Evolutionary conservation across 2,329 filamentous ascomycete genomes (phyloP).

Genomic region (Aspergillus sp.): DNA sequence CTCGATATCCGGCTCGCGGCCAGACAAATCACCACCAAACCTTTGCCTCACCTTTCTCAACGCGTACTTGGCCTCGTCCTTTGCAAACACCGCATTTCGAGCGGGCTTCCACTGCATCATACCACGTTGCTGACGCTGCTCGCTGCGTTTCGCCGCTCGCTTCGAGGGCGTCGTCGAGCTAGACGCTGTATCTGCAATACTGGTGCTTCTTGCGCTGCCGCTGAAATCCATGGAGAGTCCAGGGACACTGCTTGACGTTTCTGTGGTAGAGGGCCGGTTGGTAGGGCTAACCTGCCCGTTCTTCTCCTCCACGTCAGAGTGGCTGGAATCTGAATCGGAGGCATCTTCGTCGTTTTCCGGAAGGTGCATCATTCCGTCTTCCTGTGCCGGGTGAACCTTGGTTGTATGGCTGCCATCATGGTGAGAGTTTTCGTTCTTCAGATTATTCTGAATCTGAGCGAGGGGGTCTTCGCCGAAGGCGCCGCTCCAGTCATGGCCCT

Average conservation of each 20-base stretch:
- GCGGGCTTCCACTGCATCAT: slow-evolving; percentile 96
- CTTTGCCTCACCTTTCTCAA: slow-evolving; percentile 76
- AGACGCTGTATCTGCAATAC: neutral
- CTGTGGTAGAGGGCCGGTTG: neutral
- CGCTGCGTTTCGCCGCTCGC: slow-evolving; percentile 47
- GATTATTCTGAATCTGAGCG: slow-evolving; percentile 53
- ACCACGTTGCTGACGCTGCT: slow-evolving; percentile 85
- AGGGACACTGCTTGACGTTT: neutral
- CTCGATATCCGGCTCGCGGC: slow-evolving; percentile 85
- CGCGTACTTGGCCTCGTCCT: slow-evolving; percentile 82
- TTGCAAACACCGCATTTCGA: slow-evolving; percentile 82
- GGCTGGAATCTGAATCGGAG: slow-evolving; percentile 27
- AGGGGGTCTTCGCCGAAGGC: slow-evolving; percentile 81
- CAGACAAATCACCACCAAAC: slow-evolving; percentile 68
- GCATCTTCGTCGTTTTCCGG: slow-evolving; percentile 5
- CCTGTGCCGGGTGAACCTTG: neutral
- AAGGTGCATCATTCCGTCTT: slow-evolving; percentile 2
- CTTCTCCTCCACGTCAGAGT: slow-evolving; percentile 6
- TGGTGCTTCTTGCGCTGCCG: neutral
- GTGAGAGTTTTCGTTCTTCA: slow-evolving; percentile 27
- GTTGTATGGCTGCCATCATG: neutral
- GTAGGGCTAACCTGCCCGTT: neutral
- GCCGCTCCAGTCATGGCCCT: slow-evolving; percentile 83
- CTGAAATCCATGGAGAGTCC: neutral
- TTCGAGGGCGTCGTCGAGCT: slow-evolving; percentile 30